Base-by-base conservation (phyloP, 1,139 yeast genomes). In the Cylindricascospora bacillispora region DNA sequence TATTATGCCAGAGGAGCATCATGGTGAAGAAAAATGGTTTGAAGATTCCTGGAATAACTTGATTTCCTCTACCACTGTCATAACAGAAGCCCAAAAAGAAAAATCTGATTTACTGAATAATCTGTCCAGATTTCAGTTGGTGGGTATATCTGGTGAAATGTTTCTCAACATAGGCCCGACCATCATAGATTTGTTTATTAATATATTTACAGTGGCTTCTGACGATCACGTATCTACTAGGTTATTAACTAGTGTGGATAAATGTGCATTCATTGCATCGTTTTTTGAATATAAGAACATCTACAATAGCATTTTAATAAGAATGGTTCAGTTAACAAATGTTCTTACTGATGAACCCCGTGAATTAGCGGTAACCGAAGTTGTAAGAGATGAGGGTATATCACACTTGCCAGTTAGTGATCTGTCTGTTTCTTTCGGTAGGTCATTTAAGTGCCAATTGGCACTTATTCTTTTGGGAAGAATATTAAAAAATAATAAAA, bases 1-100 rank as follows among this genome's bases (percentile, higher is more conserved):
- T 39, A 82, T 89, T 32, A 81, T 89, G 85, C 97, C 97, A 0
- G 97, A 86, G 43, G 98, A 89, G 49, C 95, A 85, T 45, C 83
- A 77, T 47, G 75, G 73, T 14, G 67, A 79, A 2, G 74, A 73
- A 30, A 83, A 79, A 46, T 77, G 93, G 73, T 86, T 85, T 56
- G 95, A 85, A 48, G 86, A 80, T 47, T 72, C 76, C 11, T 89
- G 98, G 98, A 78, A 79, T 44, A 79, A 80, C 38, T 59, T 82
- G 41, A 70, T 85, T 30, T 68, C 81, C 2, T 49, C 60, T 54
- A 72, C 41, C 24, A 47, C 54, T 11, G 52, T 56, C 1, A 27
- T 48, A 4, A 47, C 51, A 3, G 52, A 54, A 15, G 36, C 44
- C 1, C 49, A 45, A 5, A 38, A 45, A 18, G 32, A 31, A 25